These are phyloP conservation scores for Cydonia oblonga DNA, from an alignment of 331 rosid genomes.

Conservation along the genomic window DNA sequence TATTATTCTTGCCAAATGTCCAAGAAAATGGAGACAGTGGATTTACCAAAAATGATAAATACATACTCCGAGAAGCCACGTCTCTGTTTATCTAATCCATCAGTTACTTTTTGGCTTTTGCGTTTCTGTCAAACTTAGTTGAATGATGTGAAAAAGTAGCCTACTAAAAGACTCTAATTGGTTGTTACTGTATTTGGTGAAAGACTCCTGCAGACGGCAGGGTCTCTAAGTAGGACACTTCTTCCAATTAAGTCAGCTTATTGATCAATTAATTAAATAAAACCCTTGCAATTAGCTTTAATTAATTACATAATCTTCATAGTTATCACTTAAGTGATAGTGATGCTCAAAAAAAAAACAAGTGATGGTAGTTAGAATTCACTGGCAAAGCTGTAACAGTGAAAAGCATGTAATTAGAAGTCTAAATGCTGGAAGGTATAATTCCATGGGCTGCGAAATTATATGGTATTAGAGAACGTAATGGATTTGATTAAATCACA, in stretches of 20 bases:
- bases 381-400: not conserved
- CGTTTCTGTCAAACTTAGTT: not conserved
- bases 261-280: not conserved
- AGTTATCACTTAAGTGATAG: not conserved
- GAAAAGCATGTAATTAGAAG: not conserved
- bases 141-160: too few species aligned
- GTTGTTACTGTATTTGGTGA: not conserved
- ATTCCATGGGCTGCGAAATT: too few species aligned
- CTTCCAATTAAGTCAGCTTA: not conserved
- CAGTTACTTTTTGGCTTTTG: not conserved
- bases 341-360: too few species aligned
- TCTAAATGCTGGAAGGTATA: not conserved
- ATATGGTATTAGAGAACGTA: too few species aligned
- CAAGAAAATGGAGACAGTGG: too few species aligned
- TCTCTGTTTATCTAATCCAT: not conserved
- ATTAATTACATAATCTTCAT: not conserved
- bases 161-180: not conserved
- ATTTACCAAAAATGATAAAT: too few species aligned
- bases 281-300: not conserved
- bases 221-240: not conserved
- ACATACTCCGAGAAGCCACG: slow-evolving; percentile 14
- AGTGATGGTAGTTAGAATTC: not conserved
- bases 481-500: too few species aligned
- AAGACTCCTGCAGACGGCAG: slow-evolving; percentile 4
- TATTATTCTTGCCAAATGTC: not conserved